Conservation (phyloP, 306 rosid genomes). For the Vicia sativa region DNA sequence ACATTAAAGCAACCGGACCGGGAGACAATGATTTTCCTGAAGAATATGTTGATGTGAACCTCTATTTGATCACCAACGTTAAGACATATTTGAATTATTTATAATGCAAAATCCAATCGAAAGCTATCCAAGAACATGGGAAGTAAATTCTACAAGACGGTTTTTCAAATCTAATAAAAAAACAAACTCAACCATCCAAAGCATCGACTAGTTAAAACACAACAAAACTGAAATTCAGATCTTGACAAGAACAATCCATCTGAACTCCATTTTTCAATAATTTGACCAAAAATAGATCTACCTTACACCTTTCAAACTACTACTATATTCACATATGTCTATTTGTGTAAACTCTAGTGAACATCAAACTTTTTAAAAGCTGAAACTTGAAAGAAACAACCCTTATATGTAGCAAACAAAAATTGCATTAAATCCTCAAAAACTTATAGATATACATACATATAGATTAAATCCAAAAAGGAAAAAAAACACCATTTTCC, state of each 20-base stretch:
- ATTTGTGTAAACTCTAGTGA: conserved; percentile 52
- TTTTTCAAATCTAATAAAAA: conserved; percentile 62
- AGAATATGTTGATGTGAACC: no score
- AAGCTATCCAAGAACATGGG: conserved; percentile 56
- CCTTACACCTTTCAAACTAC: conserved; percentile 42
- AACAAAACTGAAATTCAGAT: conserved; percentile 70
- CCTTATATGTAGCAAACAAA: conserved; percentile 39
- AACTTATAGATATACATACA: conserved; percentile 45
- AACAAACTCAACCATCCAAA: conserved; percentile 52
- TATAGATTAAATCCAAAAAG: conserved; percentile 23
- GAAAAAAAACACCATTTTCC: conserved; percentile 39
- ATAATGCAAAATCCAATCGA: no score
- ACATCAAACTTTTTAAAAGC: conserved; percentile 51
- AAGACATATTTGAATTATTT: no score
- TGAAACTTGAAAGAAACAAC: conserved; percentile 33
- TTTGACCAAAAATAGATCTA: conserved; percentile 38
- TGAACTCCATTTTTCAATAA: conserved; percentile 52
- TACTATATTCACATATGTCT: conserved; percentile 53
- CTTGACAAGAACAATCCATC: conserved; percentile 78
- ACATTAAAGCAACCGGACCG: no score
- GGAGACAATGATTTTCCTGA: no score
- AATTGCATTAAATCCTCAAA: conserved; percentile 39
- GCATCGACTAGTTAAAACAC: conserved; percentile 56
- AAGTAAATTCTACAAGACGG: conserved; percentile 29
- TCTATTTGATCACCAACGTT: no score